Conservation (phyloP, 192 early-diverging fungal genomes). For the Podila epicladia region DNA sequence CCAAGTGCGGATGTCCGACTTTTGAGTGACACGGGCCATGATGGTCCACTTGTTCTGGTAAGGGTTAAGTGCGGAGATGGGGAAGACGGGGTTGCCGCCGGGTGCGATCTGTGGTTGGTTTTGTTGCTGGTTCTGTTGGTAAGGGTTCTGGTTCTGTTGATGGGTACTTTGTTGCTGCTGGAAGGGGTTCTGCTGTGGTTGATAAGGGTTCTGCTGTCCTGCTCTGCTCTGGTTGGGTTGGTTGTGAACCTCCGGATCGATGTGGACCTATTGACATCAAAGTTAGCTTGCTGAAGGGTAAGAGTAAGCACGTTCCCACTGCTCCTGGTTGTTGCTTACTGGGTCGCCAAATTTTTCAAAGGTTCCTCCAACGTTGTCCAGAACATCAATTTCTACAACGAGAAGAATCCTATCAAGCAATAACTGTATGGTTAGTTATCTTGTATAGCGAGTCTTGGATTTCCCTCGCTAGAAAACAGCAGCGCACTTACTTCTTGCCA, state of each 20-base stretch:
- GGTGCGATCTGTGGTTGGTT: constrained; percentile 11
- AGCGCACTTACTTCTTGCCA: constrained; percentile 57
- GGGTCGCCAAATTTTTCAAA: constrained; percentile 32
- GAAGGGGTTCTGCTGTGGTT: constrained; percentile 50
- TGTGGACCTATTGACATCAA: not conserved
- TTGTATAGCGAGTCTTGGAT: not conserved
- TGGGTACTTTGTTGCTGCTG: not conserved
- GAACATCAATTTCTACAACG: constrained; percentile 57
- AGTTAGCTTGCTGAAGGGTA: not conserved
- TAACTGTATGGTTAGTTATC: not conserved
- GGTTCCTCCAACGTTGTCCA: constrained; percentile 38
- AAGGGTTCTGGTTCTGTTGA: constrained; percentile 18
- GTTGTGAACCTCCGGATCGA: not conserved
- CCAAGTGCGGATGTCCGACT: constrained; percentile 86
- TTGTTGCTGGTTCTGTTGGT: constrained; percentile 21
- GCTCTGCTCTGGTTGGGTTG: not conserved
- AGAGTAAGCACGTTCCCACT: not conserved
- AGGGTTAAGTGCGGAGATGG: constrained; percentile 43
- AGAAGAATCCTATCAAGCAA: constrained; percentile 31
- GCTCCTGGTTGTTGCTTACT: constrained; percentile 6
- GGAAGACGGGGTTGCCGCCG: constrained; percentile 24
- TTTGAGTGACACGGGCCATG: constrained; percentile 87
- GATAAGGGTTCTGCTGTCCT: constrained; percentile 4
- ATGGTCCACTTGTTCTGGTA: constrained; percentile 85
- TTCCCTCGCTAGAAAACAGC: too few relatives aligned